These are phyloP conservation scores for Olyra latifolia DNA, from an alignment of 176 grass and related monocot species.

Conservation along the genomic window DNA sequence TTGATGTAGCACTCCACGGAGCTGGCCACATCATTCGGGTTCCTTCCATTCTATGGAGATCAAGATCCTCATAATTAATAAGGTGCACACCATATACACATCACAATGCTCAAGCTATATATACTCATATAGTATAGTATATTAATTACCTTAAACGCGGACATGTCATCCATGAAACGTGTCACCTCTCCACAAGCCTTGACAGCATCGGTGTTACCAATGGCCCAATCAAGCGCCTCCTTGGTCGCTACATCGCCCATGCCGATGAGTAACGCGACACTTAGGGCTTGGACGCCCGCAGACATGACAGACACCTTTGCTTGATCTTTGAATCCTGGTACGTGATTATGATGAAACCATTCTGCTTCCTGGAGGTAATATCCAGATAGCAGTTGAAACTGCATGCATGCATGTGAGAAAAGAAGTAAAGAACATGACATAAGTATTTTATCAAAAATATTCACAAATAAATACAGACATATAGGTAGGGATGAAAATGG, in stretches of 20 bases:
- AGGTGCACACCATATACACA: too few relatives aligned
- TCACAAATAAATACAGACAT: too few relatives aligned
- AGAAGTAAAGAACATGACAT: not conserved
- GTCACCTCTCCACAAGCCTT: conserved; percentile 1
- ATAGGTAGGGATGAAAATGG: too few relatives aligned
- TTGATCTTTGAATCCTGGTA: conserved; percentile 36
- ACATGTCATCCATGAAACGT: conserved; percentile 46
- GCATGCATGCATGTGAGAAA: not conserved
- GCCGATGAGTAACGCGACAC: conserved; percentile 22
- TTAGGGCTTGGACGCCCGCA: not conserved
- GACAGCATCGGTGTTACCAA: not conserved
- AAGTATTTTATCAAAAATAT: too few relatives aligned
- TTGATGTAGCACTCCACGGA: not conserved
- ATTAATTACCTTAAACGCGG: conserved; percentile 38
- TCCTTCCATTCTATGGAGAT: conserved; percentile 27
- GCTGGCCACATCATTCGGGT: conserved; percentile 14
- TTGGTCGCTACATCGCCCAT: conserved; percentile 49
- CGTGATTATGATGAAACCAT: conserved; percentile 31
- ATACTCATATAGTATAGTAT: too few relatives aligned
- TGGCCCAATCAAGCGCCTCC: conserved; percentile 46
- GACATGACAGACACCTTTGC: conserved; percentile 10
- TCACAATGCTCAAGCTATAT: too few relatives aligned
- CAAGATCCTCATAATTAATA: not conserved
- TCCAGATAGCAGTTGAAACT: conserved; percentile 18
- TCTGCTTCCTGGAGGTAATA: conserved; percentile 39